Evolutionary conservation across 805 yeast species (phyloP), one percentile per base, ranked within the genome.

Genomic region (Saturnispora galanensis): DNA sequence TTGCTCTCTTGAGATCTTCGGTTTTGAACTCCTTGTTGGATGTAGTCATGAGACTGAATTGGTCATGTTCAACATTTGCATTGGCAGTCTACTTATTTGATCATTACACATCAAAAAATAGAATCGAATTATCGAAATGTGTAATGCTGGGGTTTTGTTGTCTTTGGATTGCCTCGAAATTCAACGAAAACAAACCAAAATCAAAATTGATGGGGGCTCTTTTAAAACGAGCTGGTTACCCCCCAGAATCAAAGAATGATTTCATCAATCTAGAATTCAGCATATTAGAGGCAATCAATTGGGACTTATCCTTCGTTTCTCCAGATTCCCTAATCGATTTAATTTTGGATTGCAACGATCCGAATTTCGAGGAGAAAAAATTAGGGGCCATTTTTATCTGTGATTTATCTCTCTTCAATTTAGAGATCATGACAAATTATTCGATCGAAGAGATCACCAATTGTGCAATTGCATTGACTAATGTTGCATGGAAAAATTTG

Each of bases 211-310:
- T 55, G 21, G 57, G 59, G 40, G 63, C 63, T 31, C 50, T 62
- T 13, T 43, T 60, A 37, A 56, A 53, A 38, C 47, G 62, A 36
- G 59, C 64, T 7, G 64, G 65, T 45, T 60, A 57, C 46, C 52
- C 51, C 8, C 41, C 51, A 10, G 51, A 50, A 28, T 39, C 52
- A 2, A 56, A 57, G 30, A 35, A 42, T 3, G 54, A 53, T n/a
- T 62, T 83, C 56, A 64, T 78, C 47, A 79, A 77, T 55, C 77
- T 81, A 77, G 94, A 84, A 58, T 69, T 78, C 47, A 81, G 79
- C 53, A 70, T 84, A 36, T 65, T 83, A 46, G 76, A 74, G 54
- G 68, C 77, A 5, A 65, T 84, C 49, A 67, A 76, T 45, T 84
- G 90, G 90, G 69, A 74, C 50, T 64, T 81, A 32, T 70, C 76